Evolutionary conservation across 352 stramenopile species (phyloP), one percentile per base, ranked within the genome.

Genomic region (Phytophthora citricola): DNA sequence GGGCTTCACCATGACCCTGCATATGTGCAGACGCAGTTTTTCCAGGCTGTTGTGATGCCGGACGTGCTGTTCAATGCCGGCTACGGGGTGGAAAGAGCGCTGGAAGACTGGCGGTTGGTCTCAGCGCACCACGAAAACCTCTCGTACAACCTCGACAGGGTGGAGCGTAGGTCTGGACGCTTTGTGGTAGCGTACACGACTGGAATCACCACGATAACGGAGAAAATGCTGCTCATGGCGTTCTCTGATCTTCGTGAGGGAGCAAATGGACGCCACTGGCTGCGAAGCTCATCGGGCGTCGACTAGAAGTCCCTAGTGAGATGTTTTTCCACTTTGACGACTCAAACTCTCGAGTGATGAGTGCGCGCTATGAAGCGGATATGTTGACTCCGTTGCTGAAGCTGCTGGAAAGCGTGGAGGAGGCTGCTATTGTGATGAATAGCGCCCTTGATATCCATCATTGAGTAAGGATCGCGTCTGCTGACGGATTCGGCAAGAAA

Each of bases 381-480:
- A 66, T 66, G 48, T 22, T 66, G 15, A 40, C 39, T 10, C 40
- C 58, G n/a, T 29, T 66, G 20, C 20, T 66, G 11, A 45, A 53
- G 48, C 14, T 66, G 48, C 24, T 66, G 17, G 17, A 40, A 36
- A 54, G 22, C 4, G 27, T 58, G 10, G 48, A 54, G 29, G 48
- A 66, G 5, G 20, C 15, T 27, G 15, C 43, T 7, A 5, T 44
- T n/a, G 55, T 63, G 9, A 17, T 63, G 3, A 41, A 20, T 44
- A 55, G 14, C 12, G 0, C 55, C 7, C 32, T 63, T 6, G 38
- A 48, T 22, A 46, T 63, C 26, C 55, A 63, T 5, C 34, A 63
- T 43, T 60, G 40, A 60, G 53, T 49, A 58, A 57, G 26, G 11
- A 6, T 26, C 2, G 24, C 4, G 4, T 26, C 24, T 26, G 24